Evolutionary conservation across 192 early-diverging fungal species (phyloP).

Genomic region (Entophlyctis helioformis): DNA sequence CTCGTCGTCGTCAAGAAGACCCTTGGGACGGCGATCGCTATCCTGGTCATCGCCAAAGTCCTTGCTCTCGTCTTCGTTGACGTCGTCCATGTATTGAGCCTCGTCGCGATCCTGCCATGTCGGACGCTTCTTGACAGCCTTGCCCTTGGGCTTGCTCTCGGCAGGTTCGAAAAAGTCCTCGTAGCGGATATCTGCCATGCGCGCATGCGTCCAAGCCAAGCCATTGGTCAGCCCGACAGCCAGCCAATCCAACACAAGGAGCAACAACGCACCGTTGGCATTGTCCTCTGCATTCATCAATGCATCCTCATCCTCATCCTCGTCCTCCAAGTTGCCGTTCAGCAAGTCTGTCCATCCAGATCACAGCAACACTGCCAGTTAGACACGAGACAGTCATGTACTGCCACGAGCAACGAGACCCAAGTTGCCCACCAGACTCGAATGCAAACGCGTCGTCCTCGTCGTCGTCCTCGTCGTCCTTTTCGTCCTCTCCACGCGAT

Average conservation of each 20-base stretch:
- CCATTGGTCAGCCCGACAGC: too few species aligned
- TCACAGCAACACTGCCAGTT: too few species aligned
- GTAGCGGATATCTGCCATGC: conserved; percentile 70
- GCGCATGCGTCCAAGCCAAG: too few species aligned
- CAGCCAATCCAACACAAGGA: background rate
- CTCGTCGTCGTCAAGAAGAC: conserved; percentile 48
- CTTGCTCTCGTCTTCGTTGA: conserved; percentile 11
- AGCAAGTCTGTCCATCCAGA: too few species aligned
- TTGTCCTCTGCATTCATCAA: conserved; percentile 24
- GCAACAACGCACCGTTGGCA: conserved; percentile 19
- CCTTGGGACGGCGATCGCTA: conserved; percentile 18
- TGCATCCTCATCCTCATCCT: conserved; percentile 36
- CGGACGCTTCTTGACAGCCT: background rate
- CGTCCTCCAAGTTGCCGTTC: too few species aligned
- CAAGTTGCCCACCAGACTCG: too few species aligned
- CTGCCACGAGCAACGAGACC: too few species aligned
- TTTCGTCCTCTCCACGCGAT: conserved; percentile 31
- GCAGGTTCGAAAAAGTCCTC: conserved; percentile 76
- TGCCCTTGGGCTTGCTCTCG: conserved; percentile 3
- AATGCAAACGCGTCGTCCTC: conserved; percentile 20
- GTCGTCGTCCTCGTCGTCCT: conserved; percentile 45
- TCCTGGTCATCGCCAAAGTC: conserved; percentile 14
- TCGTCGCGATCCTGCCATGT: conserved; percentile 1
- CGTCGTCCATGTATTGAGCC: conserved; percentile 26
- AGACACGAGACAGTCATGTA: too few species aligned